A percentile compares a stretch with the other conserved stretches of the same genome.
Evolutionary conservation across 2,329 filamentous ascomycete genomes (phyloP).

Genomic region (Neofusicoccum laricinum): DNA sequence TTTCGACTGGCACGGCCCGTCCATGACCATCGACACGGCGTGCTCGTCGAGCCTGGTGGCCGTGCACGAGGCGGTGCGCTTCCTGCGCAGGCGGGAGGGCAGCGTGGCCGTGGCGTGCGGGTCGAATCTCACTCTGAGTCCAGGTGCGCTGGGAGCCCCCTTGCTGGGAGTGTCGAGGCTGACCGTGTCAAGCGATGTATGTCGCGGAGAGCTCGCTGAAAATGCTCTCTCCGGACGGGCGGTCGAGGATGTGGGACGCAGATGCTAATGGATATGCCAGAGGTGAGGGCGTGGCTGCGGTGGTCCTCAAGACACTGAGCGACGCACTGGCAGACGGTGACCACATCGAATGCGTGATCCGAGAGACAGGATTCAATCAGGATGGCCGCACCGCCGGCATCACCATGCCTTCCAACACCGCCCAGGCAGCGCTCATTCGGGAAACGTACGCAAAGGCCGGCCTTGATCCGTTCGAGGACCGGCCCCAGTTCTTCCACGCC

Average conservation of each 20-base stretch:
- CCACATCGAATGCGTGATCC: constrained; percentile 40
- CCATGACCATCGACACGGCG: constrained; percentile 39
- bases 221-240: constrained; percentile 17
- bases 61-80: constrained; percentile 22
- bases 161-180: constrained; percentile 17
- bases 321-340: constrained; percentile 49
- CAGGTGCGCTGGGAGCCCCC: constrained; percentile 11
- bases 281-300: constrained; percentile 50
- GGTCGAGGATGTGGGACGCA: constrained; percentile 31
- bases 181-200: constrained; percentile 29
- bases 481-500: constrained; percentile 33
- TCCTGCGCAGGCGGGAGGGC: constrained; percentile 18
- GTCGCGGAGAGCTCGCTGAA: no score
- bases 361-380: constrained; percentile 34
- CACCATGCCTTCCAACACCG: constrained; percentile 35
- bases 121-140: constrained; percentile 25
- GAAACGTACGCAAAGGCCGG: constrained; percentile 35
- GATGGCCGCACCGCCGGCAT: constrained; percentile 41
- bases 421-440: constrained; percentile 36
- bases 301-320: constrained; percentile 52
- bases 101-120: constrained; percentile 19
- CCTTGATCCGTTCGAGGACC: constrained; percentile 24
- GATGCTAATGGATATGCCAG: constrained; percentile 51
- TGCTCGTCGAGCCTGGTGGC: constrained; percentile 35
- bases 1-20: constrained; percentile 34